Percentiles rank a stretch among this genome's conserved stretches.
These are phyloP conservation scores for Prinsepia uniflora DNA, from an alignment of 306 rosid species.

Conservation along the genomic window DNA sequence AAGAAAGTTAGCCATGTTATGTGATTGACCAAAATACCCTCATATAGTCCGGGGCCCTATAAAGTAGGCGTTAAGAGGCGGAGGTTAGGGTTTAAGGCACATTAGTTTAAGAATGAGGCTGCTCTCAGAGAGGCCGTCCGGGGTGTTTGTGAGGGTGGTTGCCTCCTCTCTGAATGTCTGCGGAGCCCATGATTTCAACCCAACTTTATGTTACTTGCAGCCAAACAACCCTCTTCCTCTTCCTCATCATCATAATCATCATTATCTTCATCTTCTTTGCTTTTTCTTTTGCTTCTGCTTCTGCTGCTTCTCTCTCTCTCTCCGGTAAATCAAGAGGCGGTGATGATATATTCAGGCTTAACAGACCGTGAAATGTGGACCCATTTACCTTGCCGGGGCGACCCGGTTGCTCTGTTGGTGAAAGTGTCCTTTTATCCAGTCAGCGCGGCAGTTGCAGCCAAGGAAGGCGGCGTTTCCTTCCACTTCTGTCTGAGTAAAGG, in stretches of 20 bases:
- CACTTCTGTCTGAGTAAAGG: constrained; percentile 37
- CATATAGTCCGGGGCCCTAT: neutral
- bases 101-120: constrained; percentile 43
- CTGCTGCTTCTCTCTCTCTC: constrained; percentile 16
- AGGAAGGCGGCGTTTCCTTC: constrained; percentile 1
- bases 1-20: neutral
- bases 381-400: constrained; percentile 39
- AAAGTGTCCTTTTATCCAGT: constrained; percentile 3
- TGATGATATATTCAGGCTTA: constrained; percentile 29
- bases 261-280: neutral
- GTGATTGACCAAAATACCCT: neutral
- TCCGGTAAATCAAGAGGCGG: constrained; percentile 23
- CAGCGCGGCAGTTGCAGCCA: constrained; percentile 35
- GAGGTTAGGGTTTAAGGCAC: constrained; percentile 13
- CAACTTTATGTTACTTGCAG: neutral
- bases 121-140: constrained; percentile 29
- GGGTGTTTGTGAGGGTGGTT: neutral
- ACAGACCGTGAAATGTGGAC: neutral
- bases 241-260: neutral
- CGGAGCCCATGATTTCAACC: constrained; percentile 35
- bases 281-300: neutral
- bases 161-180: constrained; percentile 27
- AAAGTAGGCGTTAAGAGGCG: neutral
- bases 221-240: constrained; percentile 16
- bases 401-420: constrained; percentile 13